phyloP scores from a whole-genome alignment of 108 stramenopile species.

The Conticribra guillardii region DNA sequence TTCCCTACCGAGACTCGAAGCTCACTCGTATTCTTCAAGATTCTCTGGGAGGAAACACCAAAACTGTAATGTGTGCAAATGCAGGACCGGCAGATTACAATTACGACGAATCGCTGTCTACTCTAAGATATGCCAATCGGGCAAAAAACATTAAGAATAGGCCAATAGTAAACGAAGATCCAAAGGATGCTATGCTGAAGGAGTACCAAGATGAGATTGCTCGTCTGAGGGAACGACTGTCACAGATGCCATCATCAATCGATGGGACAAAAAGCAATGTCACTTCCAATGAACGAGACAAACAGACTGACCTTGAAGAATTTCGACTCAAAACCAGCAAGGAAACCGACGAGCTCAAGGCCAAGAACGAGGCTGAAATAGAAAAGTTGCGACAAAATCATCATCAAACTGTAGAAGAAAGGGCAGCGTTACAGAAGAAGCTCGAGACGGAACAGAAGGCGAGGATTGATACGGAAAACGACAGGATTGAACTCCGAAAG shows the following conservation, averaged over 20 bases:
- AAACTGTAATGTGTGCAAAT: conserved; percentile 93
- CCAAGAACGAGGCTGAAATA: conserved; percentile 49
- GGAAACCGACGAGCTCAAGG: conserved; percentile 46
- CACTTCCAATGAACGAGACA: not conserved
- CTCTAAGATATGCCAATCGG: conserved; percentile 97
- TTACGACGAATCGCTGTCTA: conserved; percentile 97
- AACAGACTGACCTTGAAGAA: conserved; percentile 19
- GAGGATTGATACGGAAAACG: conserved; percentile 65
- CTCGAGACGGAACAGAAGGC: conserved; percentile 76
- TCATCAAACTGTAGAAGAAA: conserved; percentile 71
- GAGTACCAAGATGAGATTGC: conserved; percentile 88
- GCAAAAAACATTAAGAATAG: conserved; percentile 99
- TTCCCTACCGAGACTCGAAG: conserved; percentile 99
- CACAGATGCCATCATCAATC: conserved; percentile 31
- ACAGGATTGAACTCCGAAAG: conserved; percentile 58
- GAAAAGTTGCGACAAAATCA: conserved; percentile 48
- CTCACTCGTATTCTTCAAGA: conserved; percentile 98
- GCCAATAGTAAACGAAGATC: conserved; percentile 98
- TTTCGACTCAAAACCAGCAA: conserved; percentile 29
- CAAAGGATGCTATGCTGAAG: conserved; percentile 94
- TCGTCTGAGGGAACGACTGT: conserved; percentile 30
- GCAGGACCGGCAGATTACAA: conserved; percentile 98
- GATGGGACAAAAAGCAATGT: not conserved
- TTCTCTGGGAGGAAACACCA: conserved; percentile 93
- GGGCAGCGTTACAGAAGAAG: conserved; percentile 61